Base-by-base conservation (phyloP, 495 filamentous ascomycete genomes). In the Glutinoglossum americanum region DNA sequence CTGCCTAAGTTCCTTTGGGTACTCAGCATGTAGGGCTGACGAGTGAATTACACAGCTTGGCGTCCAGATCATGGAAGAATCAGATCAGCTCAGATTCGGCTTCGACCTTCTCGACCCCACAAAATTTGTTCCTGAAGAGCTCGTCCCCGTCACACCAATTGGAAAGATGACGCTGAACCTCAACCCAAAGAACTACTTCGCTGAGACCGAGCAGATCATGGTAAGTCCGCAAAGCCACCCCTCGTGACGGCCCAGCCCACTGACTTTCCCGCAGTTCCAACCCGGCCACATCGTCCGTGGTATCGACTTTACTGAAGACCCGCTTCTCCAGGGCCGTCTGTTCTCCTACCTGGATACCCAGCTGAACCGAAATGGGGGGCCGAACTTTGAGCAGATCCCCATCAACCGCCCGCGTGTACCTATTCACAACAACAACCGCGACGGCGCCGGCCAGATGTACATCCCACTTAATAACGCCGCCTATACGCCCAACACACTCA, bases 331-430 rank as follows among this genome's bases (percentile, higher is more conserved):
- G 65, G 77, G 75, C 60, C 83, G 85, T 62, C 76, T 88, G 53
- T 92, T 92, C 73, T 85, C 81, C 25, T 92, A 89, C 71, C 81
- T 82, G 3, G 86, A 89, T 62, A 81, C 86, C 57, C 83, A 88
- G 64, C 78, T 82, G 57, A 80, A 89, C 72, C 80, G 86, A 60
- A 70, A 90, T 23, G 49, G 49, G 28, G 85, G 86, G 45, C 77
- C 79, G 64, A 92, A 92, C 73, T 84, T 85, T 71, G 83, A 89
- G 61, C 85, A 89, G 67, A 79, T 89, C 45, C 85, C 86, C 3
- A 81, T 87, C 62, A 89, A 89, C 72, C 75, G 77, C 15, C 84
- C 84, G 67, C 71, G 68, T 64, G 73, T 72, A 58, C 73, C 73
- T 0, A 61, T 75, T 0, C 74, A 76, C 64, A 67, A 70, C 30